A percentile compares a stretch with the other conserved stretches of the same genome.
Evolutionary conservation across 352 stramenopile species (phyloP).

Genomic region (Pythium aquatile): DNA sequence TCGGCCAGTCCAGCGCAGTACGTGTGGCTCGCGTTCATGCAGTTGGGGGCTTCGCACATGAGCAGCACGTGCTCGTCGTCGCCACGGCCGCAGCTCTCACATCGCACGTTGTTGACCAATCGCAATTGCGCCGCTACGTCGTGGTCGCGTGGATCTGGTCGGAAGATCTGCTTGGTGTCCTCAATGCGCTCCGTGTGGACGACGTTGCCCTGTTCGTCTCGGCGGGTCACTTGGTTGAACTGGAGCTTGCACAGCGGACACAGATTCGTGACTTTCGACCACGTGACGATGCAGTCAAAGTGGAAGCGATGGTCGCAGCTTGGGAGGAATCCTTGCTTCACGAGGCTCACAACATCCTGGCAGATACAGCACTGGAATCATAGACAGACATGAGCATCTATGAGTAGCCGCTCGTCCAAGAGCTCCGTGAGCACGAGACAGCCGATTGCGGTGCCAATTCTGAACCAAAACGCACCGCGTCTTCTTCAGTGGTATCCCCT

Average conservation of each 20-base stretch:
- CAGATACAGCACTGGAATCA: slow-evolving; percentile 76
- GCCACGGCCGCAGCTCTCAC: slow-evolving; percentile 64
- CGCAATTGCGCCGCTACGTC: slow-evolving; percentile 64
- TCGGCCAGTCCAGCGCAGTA: slow-evolving; percentile 65
- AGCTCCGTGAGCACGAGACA: not conserved
- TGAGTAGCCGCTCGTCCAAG: not conserved
- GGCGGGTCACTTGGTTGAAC: slow-evolving; percentile 54
- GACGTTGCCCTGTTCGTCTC: slow-evolving; percentile 36
- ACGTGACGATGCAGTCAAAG: slow-evolving; percentile 80
- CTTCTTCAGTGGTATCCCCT: slow-evolving; percentile 25
- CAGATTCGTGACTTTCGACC: slow-evolving; percentile 80
- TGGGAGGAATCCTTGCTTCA: slow-evolving; percentile 53
- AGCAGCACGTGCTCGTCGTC: slow-evolving; percentile 82
- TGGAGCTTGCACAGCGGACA: slow-evolving; percentile 81
- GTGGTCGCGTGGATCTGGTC: slow-evolving; percentile 57
- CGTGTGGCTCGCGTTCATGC: slow-evolving; percentile 63
- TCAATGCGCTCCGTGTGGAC: slow-evolving; percentile 38
- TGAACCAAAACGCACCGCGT: slow-evolving; percentile 15
- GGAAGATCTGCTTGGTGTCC: slow-evolving; percentile 66
- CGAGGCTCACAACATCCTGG: slow-evolving; percentile 57
- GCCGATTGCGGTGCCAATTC: not conserved
- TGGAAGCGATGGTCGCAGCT: slow-evolving; percentile 82
- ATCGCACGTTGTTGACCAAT: slow-evolving; percentile 71
- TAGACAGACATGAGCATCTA: not conserved
- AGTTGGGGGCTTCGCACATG: slow-evolving; percentile 69